Evolutionary conservation across 345 rosid genomes (phyloP).

Genomic region (Turnera subulata): DNA sequence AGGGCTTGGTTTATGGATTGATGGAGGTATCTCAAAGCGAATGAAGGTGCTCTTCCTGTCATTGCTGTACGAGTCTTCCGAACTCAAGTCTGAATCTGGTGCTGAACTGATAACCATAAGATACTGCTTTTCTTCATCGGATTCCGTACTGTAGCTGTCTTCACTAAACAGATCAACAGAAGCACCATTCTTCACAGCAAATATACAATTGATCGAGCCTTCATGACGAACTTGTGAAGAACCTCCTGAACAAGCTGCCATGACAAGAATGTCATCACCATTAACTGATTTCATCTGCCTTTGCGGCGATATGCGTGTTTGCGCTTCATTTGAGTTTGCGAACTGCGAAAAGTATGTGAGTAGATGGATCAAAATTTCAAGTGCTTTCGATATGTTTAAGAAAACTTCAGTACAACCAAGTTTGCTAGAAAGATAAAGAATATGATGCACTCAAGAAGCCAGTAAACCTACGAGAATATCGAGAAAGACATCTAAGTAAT

Average conservation of each 20-base stretch:
- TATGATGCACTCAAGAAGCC: no score
- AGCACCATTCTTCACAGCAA: not conserved
- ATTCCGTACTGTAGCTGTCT: not conserved
- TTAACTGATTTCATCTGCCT: not conserved
- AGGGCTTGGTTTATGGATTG: conserved; percentile 1
- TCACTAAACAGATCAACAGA: no score
- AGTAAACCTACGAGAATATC: no score
- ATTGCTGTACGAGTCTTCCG: not conserved
- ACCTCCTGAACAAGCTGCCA: not conserved
- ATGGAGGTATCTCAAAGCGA: conserved; percentile 8
- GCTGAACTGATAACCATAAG: not conserved
- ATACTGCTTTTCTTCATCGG: not conserved
- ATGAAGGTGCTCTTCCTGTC: conserved; percentile 3
- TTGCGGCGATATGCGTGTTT: not conserved
- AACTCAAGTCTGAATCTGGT: not conserved
- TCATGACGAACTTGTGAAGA: not conserved
- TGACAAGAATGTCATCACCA: not conserved
- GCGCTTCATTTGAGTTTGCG: not conserved
- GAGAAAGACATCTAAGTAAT: no score
- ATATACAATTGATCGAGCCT: not conserved
- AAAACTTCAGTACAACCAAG: no score
- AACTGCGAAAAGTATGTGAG: not conserved
- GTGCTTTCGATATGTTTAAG: no score
- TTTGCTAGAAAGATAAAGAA: no score
- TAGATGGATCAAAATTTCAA: not conserved